These are phyloP conservation scores for Crucihimalaya himalaica DNA, from an alignment of 345 rosid species.

Conservation along the genomic window DNA sequence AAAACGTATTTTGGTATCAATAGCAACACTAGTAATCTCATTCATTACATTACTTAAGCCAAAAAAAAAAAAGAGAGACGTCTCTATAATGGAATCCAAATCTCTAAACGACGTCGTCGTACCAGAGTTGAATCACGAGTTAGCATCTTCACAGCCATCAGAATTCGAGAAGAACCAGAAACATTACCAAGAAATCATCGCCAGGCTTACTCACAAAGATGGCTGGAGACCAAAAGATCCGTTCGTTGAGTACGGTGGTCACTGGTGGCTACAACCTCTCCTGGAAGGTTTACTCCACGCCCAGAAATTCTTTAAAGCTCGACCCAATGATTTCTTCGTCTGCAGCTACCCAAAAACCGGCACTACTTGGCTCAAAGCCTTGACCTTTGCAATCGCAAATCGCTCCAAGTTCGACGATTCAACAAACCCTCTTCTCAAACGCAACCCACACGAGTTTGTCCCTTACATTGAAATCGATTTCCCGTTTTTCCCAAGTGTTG, in stretches of 20 bases:
- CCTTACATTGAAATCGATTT: conserved; percentile 43
- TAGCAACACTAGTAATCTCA: conserved; percentile 4
- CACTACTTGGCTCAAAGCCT: conserved; percentile 46
- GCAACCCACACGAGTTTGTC: conserved; percentile 45
- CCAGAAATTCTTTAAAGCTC: conserved; percentile 34
- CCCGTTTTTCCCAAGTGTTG: conserved; percentile 36
- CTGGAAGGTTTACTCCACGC: conserved; percentile 41
- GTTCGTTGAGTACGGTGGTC: conserved; percentile 31
- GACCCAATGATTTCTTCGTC: conserved; percentile 34
- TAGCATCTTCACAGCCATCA: conserved; percentile 3
- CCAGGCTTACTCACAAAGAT: conserved; percentile 28
- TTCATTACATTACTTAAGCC: neutral
- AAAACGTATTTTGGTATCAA: neutral
- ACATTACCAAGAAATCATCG: conserved; percentile 36
- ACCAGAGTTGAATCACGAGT: neutral
- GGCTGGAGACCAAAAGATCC: conserved; percentile 38
- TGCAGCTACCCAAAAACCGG: conserved; percentile 46
- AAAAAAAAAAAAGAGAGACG: neutral
- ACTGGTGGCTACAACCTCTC: conserved; percentile 39
- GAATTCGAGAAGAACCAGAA: conserved; percentile 36
- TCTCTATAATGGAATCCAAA: conserved; percentile 30
- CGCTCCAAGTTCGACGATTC: conserved; percentile 33
- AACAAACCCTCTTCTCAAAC: conserved; percentile 32
- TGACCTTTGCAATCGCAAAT: conserved; percentile 36
- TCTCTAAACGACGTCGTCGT: neutral